These are phyloP conservation scores for Yarrowia sp. DNA, from an alignment of 805 yeast genomes.

Conservation along the genomic window DNA sequence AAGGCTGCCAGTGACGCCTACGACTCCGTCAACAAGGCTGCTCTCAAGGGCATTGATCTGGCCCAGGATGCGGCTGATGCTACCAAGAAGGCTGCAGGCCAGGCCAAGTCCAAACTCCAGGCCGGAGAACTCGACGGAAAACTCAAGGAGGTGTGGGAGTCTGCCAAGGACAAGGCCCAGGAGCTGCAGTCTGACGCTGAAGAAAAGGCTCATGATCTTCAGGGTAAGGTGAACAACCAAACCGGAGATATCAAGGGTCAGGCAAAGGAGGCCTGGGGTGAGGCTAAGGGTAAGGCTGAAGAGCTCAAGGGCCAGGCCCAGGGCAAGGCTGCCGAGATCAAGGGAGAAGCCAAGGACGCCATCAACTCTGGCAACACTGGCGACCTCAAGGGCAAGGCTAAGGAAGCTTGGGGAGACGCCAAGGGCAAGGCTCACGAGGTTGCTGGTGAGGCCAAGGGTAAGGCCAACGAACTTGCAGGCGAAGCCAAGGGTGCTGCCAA, in stretches of 20 bases:
- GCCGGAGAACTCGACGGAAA: background rate
- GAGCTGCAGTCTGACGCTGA: slow-evolving; percentile 2
- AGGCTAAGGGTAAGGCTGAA: slow-evolving; percentile 22
- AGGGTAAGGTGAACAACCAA: slow-evolving; percentile 13
- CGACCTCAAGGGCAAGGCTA: slow-evolving; percentile 12
- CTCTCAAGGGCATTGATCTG: slow-evolving; percentile 4
- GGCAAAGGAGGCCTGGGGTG: slow-evolving; percentile 19
- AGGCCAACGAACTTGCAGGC: slow-evolving; percentile 7
- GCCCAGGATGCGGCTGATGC: slow-evolving; percentile 20
- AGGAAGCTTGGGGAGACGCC: slow-evolving; percentile 22
- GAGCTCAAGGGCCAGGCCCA: slow-evolving; percentile 10
- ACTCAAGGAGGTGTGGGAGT: slow-evolving; percentile 18
- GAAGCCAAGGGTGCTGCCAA: slow-evolving; percentile 10
- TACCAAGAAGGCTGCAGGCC: background rate
- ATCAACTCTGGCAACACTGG: background rate
- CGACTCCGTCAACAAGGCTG: slow-evolving; percentile 23
- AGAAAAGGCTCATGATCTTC: background rate
- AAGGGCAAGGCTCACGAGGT: slow-evolving; percentile 23
- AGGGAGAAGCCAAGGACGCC: slow-evolving; percentile 18
- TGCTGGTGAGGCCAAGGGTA: slow-evolving; percentile 15
- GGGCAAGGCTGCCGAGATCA: slow-evolving; percentile 13
- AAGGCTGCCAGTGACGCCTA: slow-evolving; percentile 15
- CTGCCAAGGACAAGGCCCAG: slow-evolving; percentile 20
- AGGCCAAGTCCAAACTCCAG: slow-evolving; percentile 1
- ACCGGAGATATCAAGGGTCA: slow-evolving; percentile 4